A percentile compares a stretch with the other conserved stretches of the same genome.
Conservation (phyloP, 2,329 filamentous ascomycete species). For the Meredithiella fracta region DNA sequence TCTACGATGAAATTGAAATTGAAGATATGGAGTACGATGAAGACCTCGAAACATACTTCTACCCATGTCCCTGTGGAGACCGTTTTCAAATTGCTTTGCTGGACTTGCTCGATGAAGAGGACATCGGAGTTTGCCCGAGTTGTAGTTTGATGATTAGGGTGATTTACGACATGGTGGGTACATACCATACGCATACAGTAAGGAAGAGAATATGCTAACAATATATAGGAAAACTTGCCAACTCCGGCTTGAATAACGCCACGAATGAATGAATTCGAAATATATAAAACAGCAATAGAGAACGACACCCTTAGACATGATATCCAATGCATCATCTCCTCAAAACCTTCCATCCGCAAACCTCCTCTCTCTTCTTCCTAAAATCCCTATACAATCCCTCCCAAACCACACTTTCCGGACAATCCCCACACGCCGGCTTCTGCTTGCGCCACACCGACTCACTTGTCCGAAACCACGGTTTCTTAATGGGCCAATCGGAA, state of each 20-base stretch:
- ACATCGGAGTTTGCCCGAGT: constrained; percentile 93
- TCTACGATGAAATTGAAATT: constrained; percentile 97
- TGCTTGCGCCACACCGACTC: constrained; percentile 7
- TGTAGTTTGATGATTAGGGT: constrained; percentile 94
- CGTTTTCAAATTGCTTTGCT: constrained; percentile 78
- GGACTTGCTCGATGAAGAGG: constrained; percentile 74
- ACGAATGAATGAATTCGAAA: background rate
- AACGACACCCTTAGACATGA: background rate
- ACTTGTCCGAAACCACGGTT: constrained; percentile 28
- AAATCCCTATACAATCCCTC: background rate
- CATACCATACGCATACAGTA: too few species aligned
- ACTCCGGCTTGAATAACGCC: background rate
- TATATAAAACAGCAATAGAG: background rate
- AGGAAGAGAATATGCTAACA: background rate
- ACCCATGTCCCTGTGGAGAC: constrained; percentile 94
- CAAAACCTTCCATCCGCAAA: background rate
- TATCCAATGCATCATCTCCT: background rate
- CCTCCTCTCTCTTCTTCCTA: background rate
- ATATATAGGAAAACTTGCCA: constrained; percentile 1
- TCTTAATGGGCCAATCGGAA: constrained; percentile 28
- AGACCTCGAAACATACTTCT: constrained; percentile 74
- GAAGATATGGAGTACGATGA: constrained; percentile 93
- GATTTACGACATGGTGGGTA: constrained; percentile 67
- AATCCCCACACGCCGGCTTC: constrained; percentile 14
- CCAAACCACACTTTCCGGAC: background rate